A percentile compares a stretch with the other conserved stretches of the same genome.
These are phyloP conservation scores for Porcisia hertigi DNA, from an alignment of 208 protist genomes.

Conservation along the genomic window DNA sequence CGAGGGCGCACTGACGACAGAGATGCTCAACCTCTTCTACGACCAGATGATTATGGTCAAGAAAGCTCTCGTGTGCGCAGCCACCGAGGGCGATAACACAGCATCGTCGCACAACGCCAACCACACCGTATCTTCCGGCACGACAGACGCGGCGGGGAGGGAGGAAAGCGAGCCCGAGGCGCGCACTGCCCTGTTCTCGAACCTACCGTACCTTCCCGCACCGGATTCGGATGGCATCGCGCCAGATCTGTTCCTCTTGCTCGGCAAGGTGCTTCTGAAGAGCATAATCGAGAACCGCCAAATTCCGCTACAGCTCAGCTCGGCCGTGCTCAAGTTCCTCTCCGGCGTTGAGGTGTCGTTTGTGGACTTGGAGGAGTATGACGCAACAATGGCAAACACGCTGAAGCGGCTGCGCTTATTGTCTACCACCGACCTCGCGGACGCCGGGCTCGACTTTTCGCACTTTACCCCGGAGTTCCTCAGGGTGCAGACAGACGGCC, in stretches of 20 bases:
- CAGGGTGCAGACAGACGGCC: conserved; percentile 23
- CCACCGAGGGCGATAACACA: conserved; percentile 13
- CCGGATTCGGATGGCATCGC: conserved; percentile 38
- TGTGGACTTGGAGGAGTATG: conserved; percentile 70
- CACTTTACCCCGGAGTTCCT: conserved; percentile 45
- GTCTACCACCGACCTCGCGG: conserved; percentile 49
- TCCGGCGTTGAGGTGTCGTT: conserved; percentile 43
- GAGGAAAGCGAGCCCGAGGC: neutral
- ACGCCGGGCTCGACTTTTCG: conserved; percentile 47
- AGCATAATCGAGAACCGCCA: conserved; percentile 62
- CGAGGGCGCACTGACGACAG: conserved; percentile 66
- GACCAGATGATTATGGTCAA: conserved; percentile 53
- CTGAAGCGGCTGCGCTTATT: conserved; percentile 59
- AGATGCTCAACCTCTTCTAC: conserved; percentile 78
- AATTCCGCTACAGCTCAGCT: conserved; percentile 62
- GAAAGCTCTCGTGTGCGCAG: conserved; percentile 52
- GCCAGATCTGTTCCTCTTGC: conserved; percentile 41
- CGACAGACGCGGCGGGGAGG: neutral
- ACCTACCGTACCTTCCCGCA: conserved; percentile 40
- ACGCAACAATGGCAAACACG: conserved; percentile 38
- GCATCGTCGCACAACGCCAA: neutral
- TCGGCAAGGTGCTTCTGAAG: conserved; percentile 70
- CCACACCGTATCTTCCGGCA: neutral
- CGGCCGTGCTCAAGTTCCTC: conserved; percentile 64
- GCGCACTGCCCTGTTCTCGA: conserved; percentile 25